Evolutionary conservation across 2,329 filamentous ascomycete genomes (phyloP).

Genomic region (Paraphaeosphaeria sporulosa): DNA sequence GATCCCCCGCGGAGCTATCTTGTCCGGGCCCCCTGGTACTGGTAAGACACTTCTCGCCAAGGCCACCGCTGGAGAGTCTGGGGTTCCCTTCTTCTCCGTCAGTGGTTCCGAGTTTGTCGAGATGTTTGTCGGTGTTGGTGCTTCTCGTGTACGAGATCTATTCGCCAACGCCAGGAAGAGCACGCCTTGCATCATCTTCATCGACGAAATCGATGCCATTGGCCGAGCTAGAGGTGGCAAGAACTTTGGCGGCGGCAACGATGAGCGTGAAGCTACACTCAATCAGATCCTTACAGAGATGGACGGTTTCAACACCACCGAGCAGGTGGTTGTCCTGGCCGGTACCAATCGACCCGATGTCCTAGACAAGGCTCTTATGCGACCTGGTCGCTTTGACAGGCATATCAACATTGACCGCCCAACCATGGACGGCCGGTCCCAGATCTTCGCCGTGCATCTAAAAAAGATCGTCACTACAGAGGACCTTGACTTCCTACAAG

Average conservation of each 20-base stretch:
- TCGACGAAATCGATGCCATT: constrained; percentile 98
- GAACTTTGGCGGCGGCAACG: constrained; percentile 88
- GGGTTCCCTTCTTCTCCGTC: constrained; percentile 97
- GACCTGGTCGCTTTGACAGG: constrained; percentile 94
- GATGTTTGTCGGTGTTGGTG: constrained; percentile 99
- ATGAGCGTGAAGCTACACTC: constrained; percentile 94
- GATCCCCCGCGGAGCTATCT: constrained; percentile 94
- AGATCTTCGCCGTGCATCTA: constrained; percentile 95
- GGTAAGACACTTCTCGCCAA: constrained; percentile 98
- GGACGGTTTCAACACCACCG: constrained; percentile 97
- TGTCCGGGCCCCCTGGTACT: constrained; percentile 96
- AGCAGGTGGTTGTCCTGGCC: constrained; percentile 95
- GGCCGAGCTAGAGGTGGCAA: constrained; percentile 87
- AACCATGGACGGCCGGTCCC: constrained; percentile 94
- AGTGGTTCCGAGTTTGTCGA: constrained; percentile 99
- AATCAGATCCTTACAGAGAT: constrained; percentile 99
- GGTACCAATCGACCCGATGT: constrained; percentile 96
- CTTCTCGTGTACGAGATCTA: constrained; percentile 91
- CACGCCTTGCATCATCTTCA: constrained; percentile 98
- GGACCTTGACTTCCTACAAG: constrained; percentile 85
- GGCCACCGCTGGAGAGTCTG: constrained; percentile 95
- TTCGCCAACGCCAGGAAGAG: constrained; percentile 95
- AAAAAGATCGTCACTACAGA: constrained; percentile 94
- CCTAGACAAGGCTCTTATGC: constrained; percentile 93
- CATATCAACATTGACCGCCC: constrained; percentile 95